phyloP scores from a whole-genome alignment of 768 basidiomycete genomes.

The Suillus bovinus region DNA sequence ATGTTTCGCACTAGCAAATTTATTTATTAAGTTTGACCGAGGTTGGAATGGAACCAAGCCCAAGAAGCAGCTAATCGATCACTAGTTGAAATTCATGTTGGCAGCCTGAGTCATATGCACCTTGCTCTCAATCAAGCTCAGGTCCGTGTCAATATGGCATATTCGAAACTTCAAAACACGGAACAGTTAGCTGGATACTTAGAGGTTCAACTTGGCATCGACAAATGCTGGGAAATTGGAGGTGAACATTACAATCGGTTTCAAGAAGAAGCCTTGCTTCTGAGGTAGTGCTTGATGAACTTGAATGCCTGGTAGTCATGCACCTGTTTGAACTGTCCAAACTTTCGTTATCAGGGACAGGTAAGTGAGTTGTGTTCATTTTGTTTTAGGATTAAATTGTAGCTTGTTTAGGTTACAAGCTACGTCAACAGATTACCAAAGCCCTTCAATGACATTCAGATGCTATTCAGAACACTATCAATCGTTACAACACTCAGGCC shows the following conservation, averaged over 20 bases:
- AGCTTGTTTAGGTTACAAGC: no score
- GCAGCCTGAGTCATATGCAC: not conserved
- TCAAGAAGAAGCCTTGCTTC: not conserved
- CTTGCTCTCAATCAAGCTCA: not conserved
- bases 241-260: not conserved
- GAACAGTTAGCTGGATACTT: slow-evolving; percentile 5
- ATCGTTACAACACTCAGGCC: no score
- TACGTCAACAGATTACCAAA: no score
- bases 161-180: slow-evolving; percentile 4
- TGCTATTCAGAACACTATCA: no score
- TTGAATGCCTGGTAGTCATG: slow-evolving; percentile 33
- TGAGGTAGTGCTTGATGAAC: slow-evolving; percentile 22
- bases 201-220: slow-evolving; percentile 5
- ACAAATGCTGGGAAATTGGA: slow-evolving; percentile 5
- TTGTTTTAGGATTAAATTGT: no score
- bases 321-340: slow-evolving; percentile 32
- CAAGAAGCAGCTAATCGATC: not conserved
- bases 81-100: not conserved
- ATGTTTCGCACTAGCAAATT: no score
- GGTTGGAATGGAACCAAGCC: no score
- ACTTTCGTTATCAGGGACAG: slow-evolving; percentile 15
- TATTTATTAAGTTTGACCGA: no score
- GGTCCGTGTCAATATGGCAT: slow-evolving; percentile 4
- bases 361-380: not conserved
- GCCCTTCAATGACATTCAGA: no score